Evolutionary conservation across 352 stramenopile genomes (phyloP).

Genomic region (Phytophthora nicotianae): DNA sequence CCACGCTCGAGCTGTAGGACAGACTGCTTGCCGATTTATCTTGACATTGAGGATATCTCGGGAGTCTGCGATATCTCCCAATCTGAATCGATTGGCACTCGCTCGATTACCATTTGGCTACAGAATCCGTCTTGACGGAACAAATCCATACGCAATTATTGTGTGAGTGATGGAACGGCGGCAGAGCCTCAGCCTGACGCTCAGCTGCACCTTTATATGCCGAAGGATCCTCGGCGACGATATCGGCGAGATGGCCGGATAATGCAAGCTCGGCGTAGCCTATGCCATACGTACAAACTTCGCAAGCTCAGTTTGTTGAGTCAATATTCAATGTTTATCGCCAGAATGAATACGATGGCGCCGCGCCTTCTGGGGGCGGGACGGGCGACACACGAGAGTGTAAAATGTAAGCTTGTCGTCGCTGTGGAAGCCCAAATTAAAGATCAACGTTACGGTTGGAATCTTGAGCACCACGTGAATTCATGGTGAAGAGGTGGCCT

Average conservation of each 20-base stretch:
- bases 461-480: too few species aligned
- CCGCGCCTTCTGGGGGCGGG: conserved; percentile 3
- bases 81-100: conserved; percentile 11
- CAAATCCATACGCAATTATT: background rate
- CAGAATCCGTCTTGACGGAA: conserved; percentile 1
- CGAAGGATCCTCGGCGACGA: too few species aligned
- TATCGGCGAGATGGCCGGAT: too few species aligned
- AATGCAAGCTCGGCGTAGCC: background rate
- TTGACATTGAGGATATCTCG: conserved; percentile 12
- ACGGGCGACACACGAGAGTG: conserved; percentile 7
- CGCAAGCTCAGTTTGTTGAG: too few species aligned
- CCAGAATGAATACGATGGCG: conserved; percentile 17
- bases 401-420: background rate
- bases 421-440: too few species aligned
- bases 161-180: conserved; percentile 5
- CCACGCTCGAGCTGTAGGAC: too few species aligned
- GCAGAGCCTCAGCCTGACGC: conserved; percentile 7
- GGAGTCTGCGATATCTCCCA: conserved; percentile 24
- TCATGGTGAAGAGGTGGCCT: too few species aligned
- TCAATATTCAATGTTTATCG: background rate
- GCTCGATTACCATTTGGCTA: conserved; percentile 1
- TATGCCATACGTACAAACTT: background rate
- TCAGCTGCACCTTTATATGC: background rate
- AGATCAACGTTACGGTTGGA: too few species aligned
- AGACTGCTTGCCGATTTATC: background rate